Base-by-base conservation (phyloP, 108 stramenopile species). In the Cyclostephanos invisitatus region DNA sequence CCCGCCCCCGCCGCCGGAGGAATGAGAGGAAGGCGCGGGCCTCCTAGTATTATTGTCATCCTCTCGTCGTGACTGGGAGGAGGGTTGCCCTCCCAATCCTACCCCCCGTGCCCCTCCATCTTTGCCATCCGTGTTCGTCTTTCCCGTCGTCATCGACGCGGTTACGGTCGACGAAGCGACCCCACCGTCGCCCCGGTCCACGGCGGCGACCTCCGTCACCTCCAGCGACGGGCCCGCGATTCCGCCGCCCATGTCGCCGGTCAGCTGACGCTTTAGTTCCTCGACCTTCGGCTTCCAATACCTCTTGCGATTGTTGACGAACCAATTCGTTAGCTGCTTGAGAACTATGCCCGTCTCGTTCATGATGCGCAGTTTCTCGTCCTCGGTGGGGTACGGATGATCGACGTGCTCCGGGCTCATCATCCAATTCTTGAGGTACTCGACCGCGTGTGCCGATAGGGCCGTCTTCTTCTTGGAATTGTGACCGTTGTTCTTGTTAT, bases 251-350 rank as follows among this genome's bases (percentile, higher is more conserved):
- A 29, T 2, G n/a, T 20, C 18, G 36, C 32, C 9, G 53, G 59
- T 8, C 68, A 42, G 21, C 60, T 28, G 42, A 8, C 62, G 73
- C 58, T 60, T 69, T 51, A 72, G n/a, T 63, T 79, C 78, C 32
- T 79, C 78, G 14, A 72, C 50, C 66, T 73, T 79, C 42, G 78
- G 78, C 79, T 84, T 84, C 83, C 83, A 84, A 37, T 70, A 81
- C 25, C 83, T 35, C 71, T 84, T 84, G 20, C 83, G 75, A 62
- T 84, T 84, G 51, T 84, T 84, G 12, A 80, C 79, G 65, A 84
- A 84, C 83, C 83, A 84, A 51, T 84, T 84, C 42, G 83, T 84
- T 8, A 84, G 72, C 29, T 79, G 83, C 80, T 84, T 84, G 27
- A 84, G 44, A 20, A 75, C 83, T 21, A 84, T 84, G 18, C 80